Base-by-base conservation (phyloP, 495 filamentous ascomycete species). In the Penicillium coffeae region DNA sequence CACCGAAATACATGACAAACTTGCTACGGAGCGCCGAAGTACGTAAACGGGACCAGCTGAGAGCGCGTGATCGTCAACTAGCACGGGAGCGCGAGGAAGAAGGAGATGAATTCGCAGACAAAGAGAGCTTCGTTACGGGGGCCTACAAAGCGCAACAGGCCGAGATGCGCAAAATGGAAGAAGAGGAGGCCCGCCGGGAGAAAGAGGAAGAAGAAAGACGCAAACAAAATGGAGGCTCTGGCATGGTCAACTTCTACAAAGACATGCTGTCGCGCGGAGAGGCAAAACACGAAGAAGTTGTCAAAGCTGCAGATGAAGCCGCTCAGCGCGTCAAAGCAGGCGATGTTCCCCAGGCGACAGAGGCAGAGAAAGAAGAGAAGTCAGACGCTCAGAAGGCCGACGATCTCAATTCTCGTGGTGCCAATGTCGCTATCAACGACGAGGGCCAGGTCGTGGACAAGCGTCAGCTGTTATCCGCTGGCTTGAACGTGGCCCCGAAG, bases 381-480 rank as follows among this genome's bases (percentile, higher is more conserved):
- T 79, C 79, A 1, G 88, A 85, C 38, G 81, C 79, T 8, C 83
- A 95, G 35, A 52, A 85, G 19, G 88, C 88, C 2, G 77, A 74
- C 38, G 86, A 95, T 55, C 76, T 93, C 52, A 87, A 87, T 53
- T 77, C 80, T 19, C 68, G 63, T 42, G 91, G 87, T 2, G 82
- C 81, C 4, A 72, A 76, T 12, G 78, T 96, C 49, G 75, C 82
- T 12, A 66, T 95, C 55, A 97, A 96, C 57, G 93, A 97, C 52
- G 93, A 97, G 38, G 93, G 94, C 0, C 83, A 94, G 59, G 85
- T 98, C 3, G 87, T 95, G 15, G 93, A 98, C 60, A 96, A 96
- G 74, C 79, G 92, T 16, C 88, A 96, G 58, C 69, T 98, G 14
- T 77, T 98, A 12, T 84, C 79, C 39, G 92, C 91, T 9, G 93